phyloP scores from a whole-genome alignment of 1,139 yeast species.

The Protomyces macrosporus region DNA sequence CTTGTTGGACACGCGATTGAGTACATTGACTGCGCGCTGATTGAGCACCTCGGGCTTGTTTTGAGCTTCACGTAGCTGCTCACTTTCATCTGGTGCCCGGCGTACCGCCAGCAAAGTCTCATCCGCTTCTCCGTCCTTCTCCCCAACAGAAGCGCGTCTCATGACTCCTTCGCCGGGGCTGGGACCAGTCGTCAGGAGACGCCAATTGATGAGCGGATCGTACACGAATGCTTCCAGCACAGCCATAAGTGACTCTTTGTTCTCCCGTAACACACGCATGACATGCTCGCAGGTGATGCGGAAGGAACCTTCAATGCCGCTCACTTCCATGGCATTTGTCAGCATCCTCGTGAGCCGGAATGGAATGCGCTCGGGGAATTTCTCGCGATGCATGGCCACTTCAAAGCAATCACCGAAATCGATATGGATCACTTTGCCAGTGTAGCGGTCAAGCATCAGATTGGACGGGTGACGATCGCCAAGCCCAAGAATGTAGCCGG shows the following conservation, averaged over 20 bases:
- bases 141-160: slow-evolving; percentile 65
- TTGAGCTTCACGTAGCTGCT: slow-evolving; percentile 66
- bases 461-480: slow-evolving; percentile 99
- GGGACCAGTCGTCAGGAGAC: slow-evolving; percentile 46
- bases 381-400: slow-evolving; percentile 92
- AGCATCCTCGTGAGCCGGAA: slow-evolving; percentile 95
- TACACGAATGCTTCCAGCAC: slow-evolving; percentile 97
- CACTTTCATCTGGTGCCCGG: slow-evolving; percentile 54
- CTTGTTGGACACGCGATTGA: slow-evolving; percentile 85
- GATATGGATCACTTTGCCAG: slow-evolving; percentile 94
- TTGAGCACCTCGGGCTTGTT: slow-evolving; percentile 77
- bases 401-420: slow-evolving; percentile 99
- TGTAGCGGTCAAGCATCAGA: slow-evolving; percentile 84
- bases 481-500: slow-evolving; percentile 87
- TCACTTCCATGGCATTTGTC: slow-evolving; percentile 97
- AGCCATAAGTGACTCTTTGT: slow-evolving; percentile 95
- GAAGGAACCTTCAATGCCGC: slow-evolving; percentile 97
- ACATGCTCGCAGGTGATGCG: slow-evolving; percentile 96
- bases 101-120: slow-evolving; percentile 3
- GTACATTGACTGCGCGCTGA: slow-evolving; percentile 85
- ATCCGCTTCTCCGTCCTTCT: slow-evolving; percentile 37
- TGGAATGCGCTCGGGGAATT: slow-evolving; percentile 97
- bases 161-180: slow-evolving; percentile 70
- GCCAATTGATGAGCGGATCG: slow-evolving; percentile 98
- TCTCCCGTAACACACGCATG: slow-evolving; percentile 87